Conservation (phyloP, 2,329 filamentous ascomycete species). For the Cercospora sojina region DNA sequence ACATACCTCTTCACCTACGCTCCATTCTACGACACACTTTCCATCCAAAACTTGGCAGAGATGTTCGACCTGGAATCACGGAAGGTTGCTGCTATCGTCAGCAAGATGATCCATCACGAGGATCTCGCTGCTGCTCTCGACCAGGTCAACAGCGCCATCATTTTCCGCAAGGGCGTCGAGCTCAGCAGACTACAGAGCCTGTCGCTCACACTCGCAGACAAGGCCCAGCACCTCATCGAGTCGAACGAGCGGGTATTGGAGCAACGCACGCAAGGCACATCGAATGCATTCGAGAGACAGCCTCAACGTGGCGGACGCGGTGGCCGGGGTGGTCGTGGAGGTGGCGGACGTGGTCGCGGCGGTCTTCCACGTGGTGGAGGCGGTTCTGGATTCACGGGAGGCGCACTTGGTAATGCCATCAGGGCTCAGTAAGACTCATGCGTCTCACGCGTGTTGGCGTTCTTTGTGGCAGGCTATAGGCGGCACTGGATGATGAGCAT, state of each 20-base stretch:
- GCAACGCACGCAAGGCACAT: conserved; percentile 92
- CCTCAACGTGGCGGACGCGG: conserved; percentile 69
- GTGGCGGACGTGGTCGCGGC: conserved; percentile 54
- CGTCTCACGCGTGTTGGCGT: conserved; percentile 18
- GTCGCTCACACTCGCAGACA: conserved; percentile 90
- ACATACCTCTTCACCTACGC: conserved; percentile 99
- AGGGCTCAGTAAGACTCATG: conserved; percentile 44
- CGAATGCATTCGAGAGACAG: conserved; percentile 92
- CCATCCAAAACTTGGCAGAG: conserved; percentile 74
- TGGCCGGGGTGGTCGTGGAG: conserved; percentile 60
- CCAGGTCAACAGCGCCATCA: conserved; percentile 94
- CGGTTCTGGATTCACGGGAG: conserved; percentile 78
- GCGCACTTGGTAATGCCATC: conserved; percentile 65
- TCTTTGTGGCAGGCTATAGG: conserved; percentile 9
- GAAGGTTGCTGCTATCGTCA: conserved; percentile 93
- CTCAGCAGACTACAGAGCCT: conserved; percentile 93
- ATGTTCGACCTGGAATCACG: conserved; percentile 94
- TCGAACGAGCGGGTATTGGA: conserved; percentile 96
- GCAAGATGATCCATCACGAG: conserved; percentile 99
- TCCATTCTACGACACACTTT: conserved; percentile 96
- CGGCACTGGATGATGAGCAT: conserved; percentile 6
- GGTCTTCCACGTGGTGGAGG: conserved; percentile 69
- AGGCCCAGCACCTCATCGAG: conserved; percentile 94
- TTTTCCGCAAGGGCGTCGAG: conserved; percentile 99
- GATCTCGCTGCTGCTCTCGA: conserved; percentile 94